Evolutionary conservation across 1,284 basidiomycete species (phyloP), one percentile per base, ranked within the genome.

Genomic region (Earliella scabrosa): DNA sequence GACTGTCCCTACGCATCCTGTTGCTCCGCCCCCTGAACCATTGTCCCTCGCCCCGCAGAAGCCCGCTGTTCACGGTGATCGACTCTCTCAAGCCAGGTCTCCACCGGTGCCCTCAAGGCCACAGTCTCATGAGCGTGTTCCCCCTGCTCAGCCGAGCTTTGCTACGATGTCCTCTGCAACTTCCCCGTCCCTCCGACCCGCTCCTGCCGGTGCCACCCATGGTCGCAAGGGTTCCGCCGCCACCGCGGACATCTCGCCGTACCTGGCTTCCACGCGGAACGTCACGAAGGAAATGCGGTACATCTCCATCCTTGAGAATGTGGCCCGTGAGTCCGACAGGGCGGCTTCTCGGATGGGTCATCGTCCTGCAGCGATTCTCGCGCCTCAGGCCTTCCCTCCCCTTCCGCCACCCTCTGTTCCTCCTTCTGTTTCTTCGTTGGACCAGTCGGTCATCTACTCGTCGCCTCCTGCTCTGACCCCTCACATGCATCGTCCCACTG

Each of bases 281-380:
- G 84, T 83, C 32, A 80, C 82, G 20, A 87, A 85, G 67, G 80
- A 80, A 58, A 70, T 89, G 68, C 86, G 83, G 65, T 89, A 91
- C 63, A 75, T 91, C 34, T 86, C 89, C 1, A 74, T 92, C 57
- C 74, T 92, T n/a, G 89, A 92, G 67, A 78, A 81, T 18, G 82
- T 91, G 36, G 88, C 82, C 1, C 83, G 86, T 60, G 88, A 92
- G 67, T 87, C 88, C 2, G 85, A 83, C 8, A 76, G 80, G 62
- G 78, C 85, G 76, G 79, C 84, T 5, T 79, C 82, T 14, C 74
- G 75, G 9, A 66, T 82, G 32, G 64, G 71, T 21, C 73, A 71
- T 36, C 75, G 72, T 32, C 46, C 60, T 14, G 32, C 58, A 2
- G 43, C 52, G 66, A 40, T 45, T 13, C 26, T 24, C 10, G 56